Base-by-base conservation (phyloP, 2,329 filamentous ascomycete genomes). In the Verticillium tricorpus region DNA sequence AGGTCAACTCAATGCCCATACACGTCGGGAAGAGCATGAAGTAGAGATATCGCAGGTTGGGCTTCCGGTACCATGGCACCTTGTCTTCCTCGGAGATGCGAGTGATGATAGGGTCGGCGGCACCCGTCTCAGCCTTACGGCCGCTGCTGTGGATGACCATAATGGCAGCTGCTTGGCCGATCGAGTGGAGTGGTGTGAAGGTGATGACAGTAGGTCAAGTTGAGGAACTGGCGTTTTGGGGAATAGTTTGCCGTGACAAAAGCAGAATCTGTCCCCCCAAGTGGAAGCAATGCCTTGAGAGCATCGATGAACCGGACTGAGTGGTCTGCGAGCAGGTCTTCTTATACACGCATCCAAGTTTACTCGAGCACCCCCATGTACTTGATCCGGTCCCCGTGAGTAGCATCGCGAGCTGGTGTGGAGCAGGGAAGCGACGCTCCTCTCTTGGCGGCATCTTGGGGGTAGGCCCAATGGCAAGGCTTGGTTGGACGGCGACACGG, bases 1-100 rank as follows among this genome's bases (percentile, higher is more conserved):
- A 78, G 0, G 77, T 80, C 70, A 79, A 67, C 73, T 88, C 85
- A 62, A 88, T 85, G 56, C 85, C 85, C 75, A 87, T 83, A 69
- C 82, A 86, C 54, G 82, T 83, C 25, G 83, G 83, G 62, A 88
- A 83, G 58, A 88, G 78, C 63, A 84, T 72, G 7, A 87, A 69
- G 67, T 88, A 88, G 40, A 88, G 75, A 19, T 69, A 69, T 60
- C 84, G 77, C 45, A 88, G 73, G 65, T 88, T 87, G 1, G 80
- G 82, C 71, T 88, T 88, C 68, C 77, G 79, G 74, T 80, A 86
- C 83, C 83, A 87, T 61, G 73, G 73, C 35, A 74, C 71, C 66
- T 71, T 77, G 65, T 79, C 77, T 67, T 77, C 74, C 63, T 72
- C 64, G 3, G 65, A 65, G 52, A 66, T 65, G 62, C 70, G 72